Evolutionary conservation across 2,329 filamentous ascomycete genomes (phyloP).

Genomic region (Hymenoscyphus fraxineus): DNA sequence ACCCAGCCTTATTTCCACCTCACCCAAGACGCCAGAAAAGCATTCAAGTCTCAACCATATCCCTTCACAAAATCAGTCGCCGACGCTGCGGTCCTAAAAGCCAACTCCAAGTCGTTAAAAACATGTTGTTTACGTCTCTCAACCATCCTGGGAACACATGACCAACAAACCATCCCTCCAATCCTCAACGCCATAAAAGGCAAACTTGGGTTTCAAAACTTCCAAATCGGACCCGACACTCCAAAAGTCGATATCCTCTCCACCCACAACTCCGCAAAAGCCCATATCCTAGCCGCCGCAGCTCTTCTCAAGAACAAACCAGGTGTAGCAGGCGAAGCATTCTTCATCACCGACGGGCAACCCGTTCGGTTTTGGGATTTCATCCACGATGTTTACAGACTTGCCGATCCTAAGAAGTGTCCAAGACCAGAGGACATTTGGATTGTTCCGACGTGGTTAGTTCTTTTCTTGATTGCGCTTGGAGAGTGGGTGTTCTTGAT

Average conservation of each 20-base stretch:
- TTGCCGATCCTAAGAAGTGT: not conserved
- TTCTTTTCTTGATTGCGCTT: not conserved
- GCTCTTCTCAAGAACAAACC: not conserved
- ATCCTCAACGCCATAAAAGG: not conserved
- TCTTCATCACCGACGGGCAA: conserved; percentile 4
- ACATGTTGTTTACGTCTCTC: conserved; percentile 6
- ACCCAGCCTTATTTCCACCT: not conserved
- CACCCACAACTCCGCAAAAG: conserved; percentile 5
- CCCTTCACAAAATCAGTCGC: conserved; percentile 1
- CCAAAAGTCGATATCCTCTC: not conserved
- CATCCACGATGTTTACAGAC: not conserved
- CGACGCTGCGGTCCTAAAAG: not conserved
- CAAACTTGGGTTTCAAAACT: not conserved
- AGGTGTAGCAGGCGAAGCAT: not conserved
- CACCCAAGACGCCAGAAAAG: not conserved
- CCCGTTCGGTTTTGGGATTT: conserved; percentile 1
- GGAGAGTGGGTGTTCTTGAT: not conserved
- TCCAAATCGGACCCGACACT: conserved; percentile 4
- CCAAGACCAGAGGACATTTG: not conserved
- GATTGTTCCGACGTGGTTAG: not conserved
- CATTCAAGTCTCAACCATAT: not conserved
- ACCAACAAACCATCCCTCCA: conserved; percentile 1
- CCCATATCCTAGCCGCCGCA: not conserved
- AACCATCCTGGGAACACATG: conserved; percentile 1
- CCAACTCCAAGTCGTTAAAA: not conserved